phyloP scores from a whole-genome alignment of 2,329 filamentous ascomycete species.

The Calonectria henricotiae region DNA sequence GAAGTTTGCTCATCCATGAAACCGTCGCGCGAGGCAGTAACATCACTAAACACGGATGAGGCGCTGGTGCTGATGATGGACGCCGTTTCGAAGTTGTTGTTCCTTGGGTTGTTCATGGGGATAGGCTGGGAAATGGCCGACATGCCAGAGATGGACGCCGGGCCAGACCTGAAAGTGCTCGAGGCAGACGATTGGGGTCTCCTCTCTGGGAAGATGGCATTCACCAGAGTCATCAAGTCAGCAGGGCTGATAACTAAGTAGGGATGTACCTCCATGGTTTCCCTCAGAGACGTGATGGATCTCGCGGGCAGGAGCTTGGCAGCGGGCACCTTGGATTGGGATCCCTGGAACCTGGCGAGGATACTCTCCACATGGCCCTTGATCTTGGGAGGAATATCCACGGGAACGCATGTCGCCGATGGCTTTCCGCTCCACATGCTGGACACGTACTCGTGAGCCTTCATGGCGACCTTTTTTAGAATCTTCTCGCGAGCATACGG shows the following conservation, averaged over 20 bases:
- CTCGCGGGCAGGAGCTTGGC: constrained; percentile 79
- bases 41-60: constrained; percentile 82
- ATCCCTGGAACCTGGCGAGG: constrained; percentile 74
- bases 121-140: constrained; percentile 79
- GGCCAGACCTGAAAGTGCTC: constrained; percentile 77
- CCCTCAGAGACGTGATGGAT: constrained; percentile 80
- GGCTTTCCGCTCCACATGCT: constrained; percentile 81
- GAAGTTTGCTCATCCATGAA: constrained; percentile 71
- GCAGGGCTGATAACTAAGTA: constrained; percentile 86
- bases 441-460: constrained; percentile 84
- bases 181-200: constrained; percentile 76
- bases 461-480: constrained; percentile 83
- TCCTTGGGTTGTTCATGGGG: constrained; percentile 73
- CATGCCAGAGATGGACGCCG: constrained; percentile 78
- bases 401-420: constrained; percentile 68
- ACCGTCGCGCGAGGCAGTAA: constrained; percentile 75
- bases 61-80: constrained; percentile 82
- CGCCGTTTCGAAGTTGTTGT: constrained; percentile 75
- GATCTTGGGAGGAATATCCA: constrained; percentile 73
- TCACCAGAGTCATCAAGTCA: constrained; percentile 85
- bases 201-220: constrained; percentile 86
- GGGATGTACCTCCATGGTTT: constrained; percentile 84
- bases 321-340: constrained; percentile 65
- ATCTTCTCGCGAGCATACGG: constrained; percentile 91
- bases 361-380: constrained; percentile 82